Conservation (phyloP, 768 basidiomycete species). For the Leucosporidium scottii region DNA sequence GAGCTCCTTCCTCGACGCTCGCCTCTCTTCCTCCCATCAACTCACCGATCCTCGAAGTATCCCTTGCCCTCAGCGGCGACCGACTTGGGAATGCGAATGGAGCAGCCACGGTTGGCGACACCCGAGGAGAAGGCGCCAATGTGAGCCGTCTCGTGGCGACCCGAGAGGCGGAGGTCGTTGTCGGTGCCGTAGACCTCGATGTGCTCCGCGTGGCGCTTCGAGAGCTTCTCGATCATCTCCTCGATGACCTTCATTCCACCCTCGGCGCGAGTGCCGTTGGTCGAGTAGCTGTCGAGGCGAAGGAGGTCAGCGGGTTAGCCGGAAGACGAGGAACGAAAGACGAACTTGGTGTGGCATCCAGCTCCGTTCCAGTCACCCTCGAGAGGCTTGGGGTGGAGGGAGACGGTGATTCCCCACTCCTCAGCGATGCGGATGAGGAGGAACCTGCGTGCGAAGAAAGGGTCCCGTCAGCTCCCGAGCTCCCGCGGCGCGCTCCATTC, state of each 20-base stretch:
- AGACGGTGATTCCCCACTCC: slow-evolving; percentile 60
- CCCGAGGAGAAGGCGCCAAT: slow-evolving; percentile 66
- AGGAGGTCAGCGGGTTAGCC: too few relatives aligned
- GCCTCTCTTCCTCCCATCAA: neutral
- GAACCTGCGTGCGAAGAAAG: slow-evolving; percentile 45
- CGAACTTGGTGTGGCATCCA: slow-evolving; percentile 66
- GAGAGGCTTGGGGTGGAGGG: slow-evolving; percentile 99
- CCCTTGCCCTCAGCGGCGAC: slow-evolving; percentile 80
- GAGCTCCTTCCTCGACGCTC: too few relatives aligned
- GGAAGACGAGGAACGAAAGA: neutral
- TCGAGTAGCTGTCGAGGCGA: slow-evolving; percentile 85
- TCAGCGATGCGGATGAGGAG: slow-evolving; percentile 92
- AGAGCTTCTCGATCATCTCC: slow-evolving; percentile 81
- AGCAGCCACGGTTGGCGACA: slow-evolving; percentile 42
- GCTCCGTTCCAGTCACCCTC: slow-evolving; percentile 99
- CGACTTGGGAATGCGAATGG: slow-evolving; percentile 65
- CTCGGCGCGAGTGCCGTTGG: slow-evolving; percentile 81
- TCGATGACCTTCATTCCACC: slow-evolving; percentile 90
- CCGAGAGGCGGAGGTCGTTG: slow-evolving; percentile 92
- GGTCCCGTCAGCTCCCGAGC: neutral
- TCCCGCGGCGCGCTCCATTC: neutral
- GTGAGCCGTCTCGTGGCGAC: slow-evolving; percentile 95
- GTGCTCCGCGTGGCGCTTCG: slow-evolving; percentile 85
- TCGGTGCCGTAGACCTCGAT: slow-evolving; percentile 69
- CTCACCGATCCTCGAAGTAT: slow-evolving; percentile 72